Conservation (phyloP, 768 basidiomycete species). For the Panaeolus cyanescens region DNA sequence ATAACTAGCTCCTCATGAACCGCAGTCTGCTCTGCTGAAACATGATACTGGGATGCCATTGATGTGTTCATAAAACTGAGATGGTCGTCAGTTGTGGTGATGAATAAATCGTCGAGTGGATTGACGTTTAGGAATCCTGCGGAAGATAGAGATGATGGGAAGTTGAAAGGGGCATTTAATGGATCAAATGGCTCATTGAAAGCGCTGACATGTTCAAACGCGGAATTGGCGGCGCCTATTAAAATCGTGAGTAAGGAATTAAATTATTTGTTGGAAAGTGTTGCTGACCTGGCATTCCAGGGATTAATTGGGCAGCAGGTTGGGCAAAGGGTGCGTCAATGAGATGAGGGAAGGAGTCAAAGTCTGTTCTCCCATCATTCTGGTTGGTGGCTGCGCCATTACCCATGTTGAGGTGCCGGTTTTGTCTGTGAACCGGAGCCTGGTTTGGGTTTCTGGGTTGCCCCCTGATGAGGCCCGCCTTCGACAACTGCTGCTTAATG, state of each 20-base stretch:
- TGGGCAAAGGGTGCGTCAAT: conserved; percentile 23
- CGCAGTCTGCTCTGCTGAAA: conserved; percentile 36
- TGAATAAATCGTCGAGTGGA: conserved; percentile 11
- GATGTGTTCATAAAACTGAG: conserved; percentile 9
- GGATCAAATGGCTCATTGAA: conserved; percentile 20
- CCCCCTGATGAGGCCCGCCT: conserved; percentile 79
- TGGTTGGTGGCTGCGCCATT: conserved; percentile 17
- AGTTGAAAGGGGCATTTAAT: conserved; percentile 26
- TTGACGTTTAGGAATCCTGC: conserved; percentile 16
- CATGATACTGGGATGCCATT: conserved; percentile 11
- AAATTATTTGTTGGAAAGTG: not conserved
- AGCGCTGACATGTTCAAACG: conserved; percentile 37
- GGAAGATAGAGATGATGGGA: conserved; percentile 31
- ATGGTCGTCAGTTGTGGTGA: conserved; percentile 7
- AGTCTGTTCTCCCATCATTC: conserved; percentile 9
- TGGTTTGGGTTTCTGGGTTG: conserved; percentile 66
- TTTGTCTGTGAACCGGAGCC: conserved; percentile 22
- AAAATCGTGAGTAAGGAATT: conserved; percentile 16
- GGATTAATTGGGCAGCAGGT: conserved; percentile 30
- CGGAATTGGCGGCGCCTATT: conserved; percentile 38
- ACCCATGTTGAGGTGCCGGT: conserved; percentile 25
- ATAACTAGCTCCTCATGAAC: conserved; percentile 61
- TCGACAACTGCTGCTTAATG: conserved; percentile 79
- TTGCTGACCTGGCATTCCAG: conserved; percentile 47
- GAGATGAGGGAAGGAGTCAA: conserved; percentile 23